Conservation (phyloP, 2,329 filamentous ascomycete genomes). For the Hortaea sp. region DNA sequence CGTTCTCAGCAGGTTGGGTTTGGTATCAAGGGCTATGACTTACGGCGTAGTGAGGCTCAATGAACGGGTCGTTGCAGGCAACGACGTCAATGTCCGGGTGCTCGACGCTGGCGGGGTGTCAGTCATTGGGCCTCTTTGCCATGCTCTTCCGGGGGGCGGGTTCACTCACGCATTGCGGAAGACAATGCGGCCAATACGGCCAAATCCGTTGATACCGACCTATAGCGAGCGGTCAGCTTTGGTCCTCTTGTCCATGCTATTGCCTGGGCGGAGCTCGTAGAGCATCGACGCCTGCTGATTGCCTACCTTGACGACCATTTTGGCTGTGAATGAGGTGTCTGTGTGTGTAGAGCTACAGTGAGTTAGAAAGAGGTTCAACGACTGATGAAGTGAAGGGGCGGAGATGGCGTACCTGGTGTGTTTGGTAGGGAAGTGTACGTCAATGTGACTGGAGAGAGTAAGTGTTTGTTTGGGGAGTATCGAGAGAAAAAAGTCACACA, state of each 20-base stretch:
- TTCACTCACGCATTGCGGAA: slow-evolving; percentile 82
- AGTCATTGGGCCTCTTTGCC: slow-evolving; percentile 3
- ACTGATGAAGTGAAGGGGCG: no score
- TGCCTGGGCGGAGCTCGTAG: not conserved
- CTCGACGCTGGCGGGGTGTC: slow-evolving; percentile 51
- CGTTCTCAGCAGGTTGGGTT: not conserved
- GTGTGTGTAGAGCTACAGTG: not conserved
- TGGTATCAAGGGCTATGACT: slow-evolving; percentile 34
- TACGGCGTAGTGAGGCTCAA: slow-evolving; percentile 95
- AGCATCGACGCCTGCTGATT: not conserved
- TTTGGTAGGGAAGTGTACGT: no score
- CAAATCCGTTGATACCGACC: slow-evolving; percentile 99
- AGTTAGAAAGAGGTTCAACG: no score
- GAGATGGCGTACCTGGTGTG: no score
- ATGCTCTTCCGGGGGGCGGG: not conserved
- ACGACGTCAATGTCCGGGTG: slow-evolving; percentile 83
- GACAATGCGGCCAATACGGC: slow-evolving; percentile 97
- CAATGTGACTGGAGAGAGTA: no score
- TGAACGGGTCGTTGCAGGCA: slow-evolving; percentile 99
- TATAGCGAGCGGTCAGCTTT: slow-evolving; percentile 32
- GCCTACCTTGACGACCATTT: slow-evolving; percentile 10
- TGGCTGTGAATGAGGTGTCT: not conserved
- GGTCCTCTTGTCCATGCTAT: not conserved
- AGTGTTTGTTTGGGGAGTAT: no score
- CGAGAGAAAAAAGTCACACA: no score